These are phyloP conservation scores for Nicotiana benthamiana DNA, from an alignment of 257 asterid species.

Conservation along the genomic window DNA sequence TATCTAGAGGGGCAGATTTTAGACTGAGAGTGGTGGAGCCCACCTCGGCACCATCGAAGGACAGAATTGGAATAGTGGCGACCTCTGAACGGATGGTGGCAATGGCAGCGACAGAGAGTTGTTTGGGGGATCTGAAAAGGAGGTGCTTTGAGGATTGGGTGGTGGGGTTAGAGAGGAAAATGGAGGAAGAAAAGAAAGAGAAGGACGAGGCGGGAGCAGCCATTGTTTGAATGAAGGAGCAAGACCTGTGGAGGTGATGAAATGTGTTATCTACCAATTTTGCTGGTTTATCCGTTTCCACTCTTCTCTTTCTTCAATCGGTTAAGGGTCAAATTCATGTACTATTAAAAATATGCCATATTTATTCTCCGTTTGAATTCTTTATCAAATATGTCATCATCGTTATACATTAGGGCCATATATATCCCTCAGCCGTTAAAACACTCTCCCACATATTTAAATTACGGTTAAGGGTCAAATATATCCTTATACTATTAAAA, in stretches of 20 bases:
- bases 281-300: neutral
- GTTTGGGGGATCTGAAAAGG: conserved; percentile 13
- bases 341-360: too few species aligned
- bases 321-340: too few species aligned
- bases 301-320: too few species aligned
- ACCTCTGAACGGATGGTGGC: conserved; percentile 35
- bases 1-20: conserved; percentile 70
- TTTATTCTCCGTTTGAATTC: too few species aligned
- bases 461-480: too few species aligned
- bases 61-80: conserved; percentile 58
- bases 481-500: too few species aligned
- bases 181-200: conserved; percentile 65
- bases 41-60: conserved; percentile 68
- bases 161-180: conserved; percentile 38
- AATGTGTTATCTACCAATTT: neutral
- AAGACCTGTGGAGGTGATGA: neutral
- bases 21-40: conserved; percentile 70
- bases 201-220: conserved; percentile 45
- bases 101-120: conserved; percentile 15
- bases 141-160: conserved; percentile 1
- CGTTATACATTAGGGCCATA: too few species aligned
- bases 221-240: conserved; percentile 22
- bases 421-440: too few species aligned
- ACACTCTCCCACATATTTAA: too few species aligned
- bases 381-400: too few species aligned